Evolutionary conservation across 768 basidiomycete genomes (phyloP).

Genomic region (Zangia roseola): DNA sequence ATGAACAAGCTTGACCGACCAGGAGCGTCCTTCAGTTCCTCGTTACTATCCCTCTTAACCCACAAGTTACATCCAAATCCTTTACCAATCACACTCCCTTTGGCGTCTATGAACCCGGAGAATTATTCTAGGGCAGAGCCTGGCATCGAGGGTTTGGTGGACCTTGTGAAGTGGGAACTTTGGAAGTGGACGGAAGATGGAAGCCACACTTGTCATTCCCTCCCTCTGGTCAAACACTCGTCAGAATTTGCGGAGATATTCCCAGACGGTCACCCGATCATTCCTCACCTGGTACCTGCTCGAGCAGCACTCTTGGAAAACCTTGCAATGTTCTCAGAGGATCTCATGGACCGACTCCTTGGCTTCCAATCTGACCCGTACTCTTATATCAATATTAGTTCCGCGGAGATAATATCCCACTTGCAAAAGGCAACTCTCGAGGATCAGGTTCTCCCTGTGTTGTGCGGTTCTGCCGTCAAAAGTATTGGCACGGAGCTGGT

Average conservation of each 20-base stretch:
- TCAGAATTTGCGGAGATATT: constrained; percentile 46
- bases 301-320: constrained; percentile 73
- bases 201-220: constrained; percentile 37
- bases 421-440: constrained; percentile 66
- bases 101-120: constrained; percentile 69
- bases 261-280: constrained; percentile 61
- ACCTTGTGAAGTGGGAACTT: constrained; percentile 80
- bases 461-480: constrained; percentile 81
- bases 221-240: constrained; percentile 52
- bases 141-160: constrained; percentile 81
- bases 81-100: constrained; percentile 64
- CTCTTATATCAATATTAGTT: constrained; percentile 62
- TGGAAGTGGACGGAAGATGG: constrained; percentile 70
- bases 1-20: constrained; percentile 88
- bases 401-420: constrained; percentile 53
- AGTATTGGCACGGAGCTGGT: constrained; percentile 79
- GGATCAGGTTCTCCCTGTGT: constrained; percentile 69
- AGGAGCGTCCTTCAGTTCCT: constrained; percentile 75
- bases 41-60: constrained; percentile 68
- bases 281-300: constrained; percentile 64
- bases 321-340: constrained; percentile 77
- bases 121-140: constrained; percentile 75
- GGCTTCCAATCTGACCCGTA: constrained; percentile 53
- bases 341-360: constrained; percentile 73
- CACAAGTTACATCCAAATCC: constrained; percentile 78